Evolutionary conservation across 768 basidiomycete species (phyloP).

Genomic region (button mushroom (Agaricus bisporus)): DNA sequence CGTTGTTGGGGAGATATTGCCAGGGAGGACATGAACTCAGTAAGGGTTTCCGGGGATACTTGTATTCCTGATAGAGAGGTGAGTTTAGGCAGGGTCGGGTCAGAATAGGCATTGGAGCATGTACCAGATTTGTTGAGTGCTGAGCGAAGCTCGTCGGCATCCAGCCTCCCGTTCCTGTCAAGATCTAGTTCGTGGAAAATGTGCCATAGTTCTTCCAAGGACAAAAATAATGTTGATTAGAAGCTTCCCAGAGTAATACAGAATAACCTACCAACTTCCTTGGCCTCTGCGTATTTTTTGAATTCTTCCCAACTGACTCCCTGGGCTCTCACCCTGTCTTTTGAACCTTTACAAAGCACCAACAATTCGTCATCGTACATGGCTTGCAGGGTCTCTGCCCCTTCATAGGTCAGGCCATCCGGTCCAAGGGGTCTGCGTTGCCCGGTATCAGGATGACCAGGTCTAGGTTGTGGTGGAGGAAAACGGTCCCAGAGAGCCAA

Average conservation of each 20-base stretch:
- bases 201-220: constrained; percentile 71
- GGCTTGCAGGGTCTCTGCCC: constrained; percentile 56
- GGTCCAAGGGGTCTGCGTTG: constrained; percentile 1
- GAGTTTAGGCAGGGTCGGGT: background rate
- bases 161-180: constrained; percentile 81
- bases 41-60: constrained; percentile 60
- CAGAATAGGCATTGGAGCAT: constrained; percentile 6
- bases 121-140: constrained; percentile 66
- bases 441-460: constrained; percentile 5
- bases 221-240: constrained; percentile 11
- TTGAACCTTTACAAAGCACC: constrained; percentile 41
- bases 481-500: constrained; percentile 61
- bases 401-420: constrained; percentile 44
- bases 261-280: constrained; percentile 65
- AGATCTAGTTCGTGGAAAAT: constrained; percentile 90
- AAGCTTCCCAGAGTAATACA: constrained; percentile 7
- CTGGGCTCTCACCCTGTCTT: constrained; percentile 31
- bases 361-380: constrained; percentile 79
- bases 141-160: constrained; percentile 38
- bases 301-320: constrained; percentile 69
- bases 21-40: constrained; percentile 77
- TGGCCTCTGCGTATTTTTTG: constrained; percentile 66
- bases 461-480: constrained; percentile 17
- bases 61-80: constrained; percentile 50
- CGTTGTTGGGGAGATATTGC: constrained; percentile 66